Conservation (phyloP, 257 asterid species). For the Solanum acaule region DNA sequence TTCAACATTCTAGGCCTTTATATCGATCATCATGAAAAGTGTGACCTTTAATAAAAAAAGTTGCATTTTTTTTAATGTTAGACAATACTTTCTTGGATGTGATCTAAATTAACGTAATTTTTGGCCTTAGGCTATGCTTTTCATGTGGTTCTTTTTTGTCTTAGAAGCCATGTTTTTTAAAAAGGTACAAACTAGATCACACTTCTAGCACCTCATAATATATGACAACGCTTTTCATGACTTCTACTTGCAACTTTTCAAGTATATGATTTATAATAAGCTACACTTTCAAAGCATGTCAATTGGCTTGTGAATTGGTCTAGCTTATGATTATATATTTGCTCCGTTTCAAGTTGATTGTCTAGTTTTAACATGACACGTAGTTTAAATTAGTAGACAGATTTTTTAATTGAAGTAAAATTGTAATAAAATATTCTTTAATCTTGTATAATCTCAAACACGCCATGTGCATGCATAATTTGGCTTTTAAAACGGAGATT, state of each 20-base stretch:
- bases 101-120: neutral
- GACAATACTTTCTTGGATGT: neutral
- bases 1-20: neutral
- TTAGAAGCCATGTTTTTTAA: neutral
- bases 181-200: neutral
- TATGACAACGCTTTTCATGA: neutral
- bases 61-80: neutral
- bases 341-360: neutral
- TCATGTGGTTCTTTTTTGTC: neutral
- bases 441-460: neutral
- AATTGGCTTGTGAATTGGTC: neutral
- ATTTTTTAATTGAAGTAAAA: too few relatives aligned
- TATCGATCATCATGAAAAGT: neutral
- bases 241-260: neutral
- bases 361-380: neutral
- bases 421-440: too few relatives aligned
- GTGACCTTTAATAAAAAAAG: neutral
- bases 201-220: neutral
- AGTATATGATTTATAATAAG: neutral
- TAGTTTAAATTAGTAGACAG: too few relatives aligned
- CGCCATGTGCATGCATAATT: neutral
- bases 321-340: neutral
- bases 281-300: neutral
- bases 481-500: neutral
- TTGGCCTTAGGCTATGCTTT: too few relatives aligned